These are phyloP conservation scores for Gillenia trifoliata DNA, from an alignment of 306 rosid species.

Conservation along the genomic window DNA sequence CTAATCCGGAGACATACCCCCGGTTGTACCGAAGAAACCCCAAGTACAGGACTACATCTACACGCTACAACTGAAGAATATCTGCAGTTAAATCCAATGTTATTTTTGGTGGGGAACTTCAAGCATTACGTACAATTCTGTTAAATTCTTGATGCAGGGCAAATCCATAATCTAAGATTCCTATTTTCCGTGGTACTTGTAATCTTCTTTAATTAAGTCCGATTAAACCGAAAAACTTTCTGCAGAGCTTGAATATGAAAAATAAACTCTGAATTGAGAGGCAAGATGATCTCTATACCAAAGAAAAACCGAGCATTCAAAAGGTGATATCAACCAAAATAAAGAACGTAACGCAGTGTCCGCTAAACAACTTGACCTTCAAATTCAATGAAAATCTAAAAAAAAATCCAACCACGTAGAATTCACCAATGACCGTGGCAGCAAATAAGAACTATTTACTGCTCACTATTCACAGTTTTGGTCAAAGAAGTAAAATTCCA, in stretches of 20 bases:
- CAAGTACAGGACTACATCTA: neutral
- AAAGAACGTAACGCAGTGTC: neutral
- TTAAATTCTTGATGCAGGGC: neutral
- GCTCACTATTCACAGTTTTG: no score
- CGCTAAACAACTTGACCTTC: neutral
- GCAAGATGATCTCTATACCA: neutral
- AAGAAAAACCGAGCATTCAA: neutral
- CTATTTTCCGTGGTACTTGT: no score
- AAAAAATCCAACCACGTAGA: neutral
- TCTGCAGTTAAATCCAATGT: neutral
- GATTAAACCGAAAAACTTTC: no score
- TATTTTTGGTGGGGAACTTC: neutral
- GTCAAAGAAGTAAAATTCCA: neutral
- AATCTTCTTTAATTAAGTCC: no score
- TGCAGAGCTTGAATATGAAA: no score
- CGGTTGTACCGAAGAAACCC: neutral
- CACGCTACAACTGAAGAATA: neutral
- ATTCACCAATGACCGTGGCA: neutral
- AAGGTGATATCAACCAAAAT: neutral
- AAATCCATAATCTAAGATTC: no score
- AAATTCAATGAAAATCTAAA: neutral
- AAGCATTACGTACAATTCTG: neutral
- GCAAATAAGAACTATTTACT: neutral
- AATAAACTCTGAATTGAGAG: neutral
- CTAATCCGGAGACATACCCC: neutral